A percentile compares a stretch with the other conserved stretches of the same genome.
Evolutionary conservation across 2,329 filamentous ascomycete genomes (phyloP).

Genomic region (Fusarium oxysporum): DNA sequence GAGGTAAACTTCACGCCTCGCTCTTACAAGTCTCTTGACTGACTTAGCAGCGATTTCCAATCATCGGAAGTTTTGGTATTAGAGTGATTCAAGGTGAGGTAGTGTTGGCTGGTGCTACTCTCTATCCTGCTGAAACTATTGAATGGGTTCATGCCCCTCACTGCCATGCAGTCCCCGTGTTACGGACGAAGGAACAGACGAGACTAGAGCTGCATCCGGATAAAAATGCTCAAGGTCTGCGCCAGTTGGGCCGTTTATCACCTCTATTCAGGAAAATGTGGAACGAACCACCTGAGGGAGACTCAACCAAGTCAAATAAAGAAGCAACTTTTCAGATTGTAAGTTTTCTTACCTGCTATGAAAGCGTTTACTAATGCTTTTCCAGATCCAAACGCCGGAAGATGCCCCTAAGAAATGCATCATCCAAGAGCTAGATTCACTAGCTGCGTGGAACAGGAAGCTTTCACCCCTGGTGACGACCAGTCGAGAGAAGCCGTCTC

Average conservation of each 20-base stretch:
- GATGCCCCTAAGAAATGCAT: conserved; percentile 62
- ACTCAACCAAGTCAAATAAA: conserved; percentile 32
- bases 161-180: conserved; percentile 76
- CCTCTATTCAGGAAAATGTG: conserved; percentile 76
- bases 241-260: conserved; percentile 68
- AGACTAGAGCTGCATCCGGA: conserved; percentile 68
- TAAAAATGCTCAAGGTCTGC: conserved; percentile 60
- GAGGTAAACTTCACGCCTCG: conserved; percentile 55
- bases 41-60: conserved; percentile 65
- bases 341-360: conserved; percentile 32
- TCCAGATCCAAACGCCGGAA: conserved; percentile 64
- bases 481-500: conserved; percentile 50
- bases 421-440: conserved; percentile 67
- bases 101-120: conserved; percentile 72
- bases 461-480: conserved; percentile 58
- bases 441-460: conserved; percentile 71
- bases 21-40: conserved; percentile 12
- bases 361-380: conserved; percentile 27
- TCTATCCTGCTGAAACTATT: conserved; percentile 60
- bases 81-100: conserved; percentile 70
- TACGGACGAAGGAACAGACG: conserved; percentile 65
- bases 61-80: conserved; percentile 77
- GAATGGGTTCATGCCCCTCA: conserved; percentile 74
- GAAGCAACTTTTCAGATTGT: conserved; percentile 63
- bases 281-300: conserved; percentile 58